Evolutionary conservation across 495 filamentous ascomycete species (phyloP), one percentile per base, ranked within the genome.

Genomic region (Podospora fimiseda): DNA sequence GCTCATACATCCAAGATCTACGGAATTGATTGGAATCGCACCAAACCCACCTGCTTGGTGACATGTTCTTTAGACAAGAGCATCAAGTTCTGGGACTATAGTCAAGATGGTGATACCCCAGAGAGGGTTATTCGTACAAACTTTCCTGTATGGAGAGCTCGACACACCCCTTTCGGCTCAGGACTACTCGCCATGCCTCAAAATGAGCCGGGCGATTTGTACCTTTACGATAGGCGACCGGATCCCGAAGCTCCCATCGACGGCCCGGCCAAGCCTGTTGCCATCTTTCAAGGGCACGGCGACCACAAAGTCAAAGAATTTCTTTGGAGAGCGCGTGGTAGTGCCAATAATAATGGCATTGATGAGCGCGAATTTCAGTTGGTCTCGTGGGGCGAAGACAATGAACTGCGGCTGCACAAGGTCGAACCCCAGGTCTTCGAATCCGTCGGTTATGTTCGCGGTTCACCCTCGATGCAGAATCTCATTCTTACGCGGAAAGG

Each of bases 1-100:
- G 92, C 92, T 0, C 92, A 97, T 63, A 82, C 82, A n/a, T 95
- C 90, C 9, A 96, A 96, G 65, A 96, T 97, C 38, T 96, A 96
- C 66, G 92, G 92, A 11, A 75, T 97, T 18, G 92, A 96, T 69
- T 97, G 92, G 92, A 90, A 93, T 63, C 79, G 92, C 55, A 83
- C 85, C 0, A 74, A 83, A 33, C 61, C 82, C 6, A 82, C 80
- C 8, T 82, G 81, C 23, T 64, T 97, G 22, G 80, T 87, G 4
- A 97, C 92, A 9, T 96, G 92, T 67, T 93, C 91, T 2, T 67
- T 96, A 45, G 92, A 97, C 62, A 88, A 85, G 61, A 94, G 87
- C 8, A 89, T 97, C 66, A 95, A 94, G 59, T 89, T 95, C 60
- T 97, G 92, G 92, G 85, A 96, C 65, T 92, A 88, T 58, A 78